Evolutionary conservation across 768 basidiomycete species (phyloP), one percentile per base, ranked within the genome.

Genomic region (Rhizopogon roseolus): DNA sequence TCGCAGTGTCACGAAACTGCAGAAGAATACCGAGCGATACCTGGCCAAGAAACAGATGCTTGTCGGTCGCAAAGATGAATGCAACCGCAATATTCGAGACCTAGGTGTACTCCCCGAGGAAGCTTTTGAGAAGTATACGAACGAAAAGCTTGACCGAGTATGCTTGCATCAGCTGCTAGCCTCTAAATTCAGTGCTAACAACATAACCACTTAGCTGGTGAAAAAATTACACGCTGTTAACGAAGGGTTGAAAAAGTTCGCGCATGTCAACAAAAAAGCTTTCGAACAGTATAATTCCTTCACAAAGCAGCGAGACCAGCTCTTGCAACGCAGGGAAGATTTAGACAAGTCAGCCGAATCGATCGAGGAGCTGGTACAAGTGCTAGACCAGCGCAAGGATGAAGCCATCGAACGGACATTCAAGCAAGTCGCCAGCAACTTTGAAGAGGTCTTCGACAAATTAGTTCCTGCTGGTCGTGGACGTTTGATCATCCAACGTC

Each of bases 201-300:
- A n/a, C 27, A 6, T 4, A 40, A 39, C 22, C 19, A 29, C 56
- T 17, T 62, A 99, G 96, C 78, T 99, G 42, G 84, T 95, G 63
- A 96, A 93, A 72, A 89, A 89, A 59, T 78, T 99, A n/a, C 94
- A 96, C 60, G 77, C 80, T 13, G 86, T 94, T 57, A 97, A 98
- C 64, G 95, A 98, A 64, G 82, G 84, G 27, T 75, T 99, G 61
- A 96, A 97, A 69, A 96, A 94, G 68, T 99, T 95, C 63, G 91
- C 93, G 0, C 94, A 98, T 65, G 96, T 98, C 57, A 99, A 99
- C 77, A 99, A 99, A 78, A 98, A 98, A 65, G 97, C 96, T 1
- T 96, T 96, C 65, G 97, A 99, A 67, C 96, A 98, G 68, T 98
- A 97, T 75, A 91, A 82, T 67, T 95, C 93, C 66, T 98, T 98